Base-by-base conservation (phyloP, 208 protist genomes). In the Acanthamoeba triangularis region DNA sequence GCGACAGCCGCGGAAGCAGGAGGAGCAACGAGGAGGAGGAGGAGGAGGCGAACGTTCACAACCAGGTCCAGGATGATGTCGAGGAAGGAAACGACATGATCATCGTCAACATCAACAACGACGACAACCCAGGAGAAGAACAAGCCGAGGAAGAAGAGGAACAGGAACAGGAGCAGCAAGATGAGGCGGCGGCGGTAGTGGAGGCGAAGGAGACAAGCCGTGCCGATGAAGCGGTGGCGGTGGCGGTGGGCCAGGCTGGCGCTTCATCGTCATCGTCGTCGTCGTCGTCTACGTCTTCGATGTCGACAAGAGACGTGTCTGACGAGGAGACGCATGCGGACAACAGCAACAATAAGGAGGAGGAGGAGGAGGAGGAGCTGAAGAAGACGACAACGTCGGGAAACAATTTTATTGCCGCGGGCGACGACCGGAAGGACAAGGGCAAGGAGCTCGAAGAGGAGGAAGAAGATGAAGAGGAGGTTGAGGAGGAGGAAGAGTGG, bases 401-500 rank as follows among this genome's bases (percentile, higher is more conserved):
- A 25, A 72, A 33, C 30, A 14, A 37, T 72, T 25, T 33, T 14
- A 72, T 33, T 25, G 28, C 8, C 28, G 65, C 5, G 59, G 59
- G 25, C 28, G 65, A 4, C 30, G 65, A 72, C 65, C 10, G 10
- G 65, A 72, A 72, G 65, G 65, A 25, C 14, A 72, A 72, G 65
- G 20, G 28, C 65, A 72, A 72, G 65, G 65, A 61, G 54, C 65
- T 61, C 54, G 65, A 72, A 14, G 65, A 72, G 65, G 65, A 72
- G 23, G 65, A 72, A 11, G 65, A 20, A 35, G 11, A 35, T 25
- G 10, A 25, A 13, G 28, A 30, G 20, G 65, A 72, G 65, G 14
- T 2, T 0, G 11, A 25, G 20, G 28, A 28, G 20, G 65, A 72
- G 10, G 65, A 72, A 30, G 65, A 72, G 28, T 10, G 28, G 28